phyloP scores from a whole-genome alignment of 2,329 filamentous ascomycete species.

The Rachicladosporium sp. region DNA sequence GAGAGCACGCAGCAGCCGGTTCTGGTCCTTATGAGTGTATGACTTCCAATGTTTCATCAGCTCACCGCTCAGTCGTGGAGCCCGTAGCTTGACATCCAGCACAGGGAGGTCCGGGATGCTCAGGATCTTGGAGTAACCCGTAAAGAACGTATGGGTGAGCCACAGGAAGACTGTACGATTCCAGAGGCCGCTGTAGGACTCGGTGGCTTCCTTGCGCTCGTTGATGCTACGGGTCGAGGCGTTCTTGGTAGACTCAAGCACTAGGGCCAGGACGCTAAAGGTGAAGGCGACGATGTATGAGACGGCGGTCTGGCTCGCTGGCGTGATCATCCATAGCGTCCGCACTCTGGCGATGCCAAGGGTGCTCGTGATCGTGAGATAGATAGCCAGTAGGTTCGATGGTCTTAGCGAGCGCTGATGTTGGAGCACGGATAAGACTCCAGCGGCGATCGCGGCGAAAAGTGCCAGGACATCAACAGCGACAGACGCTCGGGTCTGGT shows the following conservation, averaged over 20 bases:
- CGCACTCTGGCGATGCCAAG: conserved; percentile 6
- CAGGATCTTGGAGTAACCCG: conserved; percentile 17
- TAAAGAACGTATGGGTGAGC: conserved; percentile 23
- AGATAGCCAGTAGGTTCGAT: conserved; percentile 5
- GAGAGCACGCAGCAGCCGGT: conserved; percentile 18
- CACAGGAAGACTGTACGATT: conserved; percentile 25
- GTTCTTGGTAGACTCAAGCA: conserved; percentile 36
- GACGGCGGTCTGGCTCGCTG: conserved; percentile 19
- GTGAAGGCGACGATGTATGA: conserved; percentile 25
- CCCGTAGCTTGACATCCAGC: conserved; percentile 10
- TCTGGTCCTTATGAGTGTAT: conserved; percentile 2
- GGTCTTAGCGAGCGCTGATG: conserved; percentile 6
- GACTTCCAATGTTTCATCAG: conserved; percentile 7
- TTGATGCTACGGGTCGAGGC: conserved; percentile 26
- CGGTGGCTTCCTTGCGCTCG: conserved; percentile 16
- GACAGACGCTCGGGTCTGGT: too few relatives aligned
- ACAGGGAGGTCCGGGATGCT: conserved; percentile 12
- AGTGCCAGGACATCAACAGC: too few relatives aligned
- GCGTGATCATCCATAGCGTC: conserved; percentile 22
- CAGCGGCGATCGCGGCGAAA: too few relatives aligned
- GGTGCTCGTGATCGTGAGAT: conserved; percentile 5
- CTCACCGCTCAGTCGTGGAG: conserved; percentile 3
- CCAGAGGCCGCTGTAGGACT: conserved; percentile 12
- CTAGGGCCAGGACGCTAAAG: conserved; percentile 25
- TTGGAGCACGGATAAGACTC: not conserved